These are phyloP conservation scores for Saksenaea vasiformis DNA, from an alignment of 371 early-diverging fungal genomes.

Conservation along the genomic window DNA sequence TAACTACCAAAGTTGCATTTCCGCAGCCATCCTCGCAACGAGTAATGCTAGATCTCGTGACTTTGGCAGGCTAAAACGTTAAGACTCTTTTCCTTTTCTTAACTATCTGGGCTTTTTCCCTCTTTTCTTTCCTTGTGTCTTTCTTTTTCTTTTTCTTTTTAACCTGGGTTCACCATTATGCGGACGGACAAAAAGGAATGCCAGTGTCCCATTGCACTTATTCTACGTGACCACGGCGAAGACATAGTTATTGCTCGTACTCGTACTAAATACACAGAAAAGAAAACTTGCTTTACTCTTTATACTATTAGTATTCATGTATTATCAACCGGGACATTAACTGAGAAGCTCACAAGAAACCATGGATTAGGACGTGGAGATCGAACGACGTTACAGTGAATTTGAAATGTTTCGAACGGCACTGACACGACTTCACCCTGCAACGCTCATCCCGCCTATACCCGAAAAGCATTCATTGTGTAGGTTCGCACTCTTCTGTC, in stretches of 20 bases:
- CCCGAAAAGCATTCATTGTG: constrained; percentile 92
- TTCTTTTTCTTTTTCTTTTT: not conserved
- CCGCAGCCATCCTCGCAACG: no score
- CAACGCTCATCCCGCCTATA: constrained; percentile 88
- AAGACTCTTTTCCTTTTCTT: not conserved
- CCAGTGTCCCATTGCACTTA: not conserved
- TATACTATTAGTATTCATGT: constrained; percentile 27
- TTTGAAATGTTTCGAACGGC: constrained; percentile 86
- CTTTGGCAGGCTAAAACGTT: not conserved
- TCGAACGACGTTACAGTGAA: constrained; percentile 89
- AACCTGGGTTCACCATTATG: not conserved
- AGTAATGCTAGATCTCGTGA: not conserved
- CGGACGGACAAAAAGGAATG: not conserved
- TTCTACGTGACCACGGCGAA: not conserved
- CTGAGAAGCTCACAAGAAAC: not conserved
- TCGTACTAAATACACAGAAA: not conserved
- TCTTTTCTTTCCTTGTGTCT: not conserved
- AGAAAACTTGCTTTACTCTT: constrained; percentile 13
- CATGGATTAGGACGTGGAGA: constrained; percentile 51
- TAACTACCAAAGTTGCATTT: no score
- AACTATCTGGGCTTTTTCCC: not conserved
- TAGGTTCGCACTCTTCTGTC: constrained; percentile 30
- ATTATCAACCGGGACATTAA: not conserved
- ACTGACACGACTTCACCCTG: constrained; percentile 78
- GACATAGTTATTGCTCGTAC: not conserved